Evolutionary conservation across 306 rosid genomes (phyloP).

Genomic region (Lathyrus sativus): DNA sequence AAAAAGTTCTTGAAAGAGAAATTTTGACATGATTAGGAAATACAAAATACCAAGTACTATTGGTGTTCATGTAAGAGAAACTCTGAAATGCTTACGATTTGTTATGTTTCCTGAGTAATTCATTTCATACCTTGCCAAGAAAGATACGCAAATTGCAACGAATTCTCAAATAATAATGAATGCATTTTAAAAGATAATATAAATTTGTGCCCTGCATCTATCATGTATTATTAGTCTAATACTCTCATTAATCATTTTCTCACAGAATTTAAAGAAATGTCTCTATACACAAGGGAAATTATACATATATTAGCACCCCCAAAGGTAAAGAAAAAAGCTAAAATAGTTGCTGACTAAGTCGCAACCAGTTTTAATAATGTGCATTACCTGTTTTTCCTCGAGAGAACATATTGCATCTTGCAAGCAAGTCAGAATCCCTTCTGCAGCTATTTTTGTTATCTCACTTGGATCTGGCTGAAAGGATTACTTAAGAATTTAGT

Average conservation of each 20-base stretch:
- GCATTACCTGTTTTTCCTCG: constrained; percentile 71
- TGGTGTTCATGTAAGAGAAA: background rate
- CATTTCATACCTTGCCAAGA: background rate
- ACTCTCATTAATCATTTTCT: background rate
- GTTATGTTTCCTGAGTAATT: background rate
- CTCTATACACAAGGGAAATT: background rate
- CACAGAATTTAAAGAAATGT: constrained; percentile 13
- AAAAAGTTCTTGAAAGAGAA: background rate
- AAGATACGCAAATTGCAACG: background rate
- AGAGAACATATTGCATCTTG: constrained; percentile 81
- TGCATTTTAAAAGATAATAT: constrained; percentile 20
- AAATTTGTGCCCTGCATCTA: constrained; percentile 10
- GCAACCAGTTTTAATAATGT: background rate
- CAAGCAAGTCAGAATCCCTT: constrained; percentile 88
- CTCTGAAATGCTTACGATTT: background rate
- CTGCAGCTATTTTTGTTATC: constrained; percentile 79
- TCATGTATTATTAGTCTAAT: constrained; percentile 7
- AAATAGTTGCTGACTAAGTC: no score
- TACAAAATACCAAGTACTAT: constrained; percentile 12
- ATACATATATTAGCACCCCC: constrained; percentile 6
- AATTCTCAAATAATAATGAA: constrained; percentile 13
- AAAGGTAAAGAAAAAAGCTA: constrained; percentile 10
- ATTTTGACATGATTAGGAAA: background rate
- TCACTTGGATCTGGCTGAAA: constrained; percentile 85
- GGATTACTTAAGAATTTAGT: constrained; percentile 37